Evolutionary conservation across 441 rosid species (phyloP).

Genomic region (Pelargonium fulgidum): DNA sequence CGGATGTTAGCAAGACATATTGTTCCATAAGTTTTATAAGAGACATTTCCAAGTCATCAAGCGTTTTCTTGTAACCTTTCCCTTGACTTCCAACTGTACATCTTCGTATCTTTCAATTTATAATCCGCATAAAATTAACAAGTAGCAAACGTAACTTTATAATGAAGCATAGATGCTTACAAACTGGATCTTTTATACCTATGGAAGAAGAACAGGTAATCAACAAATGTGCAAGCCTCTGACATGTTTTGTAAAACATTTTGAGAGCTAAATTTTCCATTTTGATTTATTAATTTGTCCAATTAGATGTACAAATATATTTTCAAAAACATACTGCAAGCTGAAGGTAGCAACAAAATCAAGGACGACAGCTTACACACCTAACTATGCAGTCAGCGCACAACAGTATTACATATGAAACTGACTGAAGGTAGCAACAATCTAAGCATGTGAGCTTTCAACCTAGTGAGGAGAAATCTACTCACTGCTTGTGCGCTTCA

Average conservation of each 20-base stretch:
- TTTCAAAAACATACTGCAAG: no score
- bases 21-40: constrained; percentile 72
- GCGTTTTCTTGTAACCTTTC: constrained; percentile 72
- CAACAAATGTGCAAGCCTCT: no score
- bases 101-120: constrained; percentile 65
- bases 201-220: no score
- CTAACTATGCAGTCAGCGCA: no score
- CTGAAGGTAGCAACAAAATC: no score
- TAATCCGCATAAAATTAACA: constrained; percentile 46
- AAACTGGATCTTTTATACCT: constrained; percentile 71
- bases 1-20: constrained; percentile 38
- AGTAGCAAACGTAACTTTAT: constrained; percentile 14
- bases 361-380: no score
- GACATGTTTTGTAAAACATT: no score
- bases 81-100: constrained; percentile 64
- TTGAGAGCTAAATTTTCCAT: no score
- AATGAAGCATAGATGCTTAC: constrained; percentile 41
- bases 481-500: constrained; percentile 75
- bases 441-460: constrained; percentile 10
- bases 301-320: no score
- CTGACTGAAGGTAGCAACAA: constrained; percentile 10
- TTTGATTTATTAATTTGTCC: no score
- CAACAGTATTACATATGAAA: no score
- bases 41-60: constrained; percentile 66
- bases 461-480: constrained; percentile 17